Evolutionary conservation across 108 stramenopile genomes (phyloP), one percentile per base, ranked within the genome.

Genomic region (Fragilaria crotonensis): DNA sequence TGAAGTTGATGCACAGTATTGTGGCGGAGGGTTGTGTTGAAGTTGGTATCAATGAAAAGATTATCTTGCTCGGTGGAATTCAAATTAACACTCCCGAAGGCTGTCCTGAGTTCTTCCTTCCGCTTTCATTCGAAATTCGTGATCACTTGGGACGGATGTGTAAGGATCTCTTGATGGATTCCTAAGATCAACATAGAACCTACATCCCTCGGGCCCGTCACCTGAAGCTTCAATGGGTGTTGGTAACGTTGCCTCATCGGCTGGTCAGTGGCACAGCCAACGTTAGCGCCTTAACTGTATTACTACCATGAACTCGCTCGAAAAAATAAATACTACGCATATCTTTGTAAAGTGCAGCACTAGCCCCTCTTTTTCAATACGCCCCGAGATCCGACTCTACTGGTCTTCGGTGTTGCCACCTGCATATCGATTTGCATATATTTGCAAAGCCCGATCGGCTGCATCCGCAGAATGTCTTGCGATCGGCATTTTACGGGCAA

Each of bases 61-160:
- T 82, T 57, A 80, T 78, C 29, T 17, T 83, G 21, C 66, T 88
- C 33, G 82, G 82, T 23, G 86, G 85, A 11, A 63, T 88, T 33
- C 86, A 88, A 49, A 78, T 88, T 62, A 88, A 88, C 64, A 84
- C 83, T 36, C 65, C 68, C 17, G 64, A 73, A 3, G 75, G 72
- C 2, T 57, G 57, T 23, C 59, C 67, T 25, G 86, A 88, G 50
- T 84, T 84, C 71, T 88, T 81, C 61, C 74, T 76, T 56, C 80
- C 83, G 18, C 57, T 81, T n/a, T 41, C 68, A 0, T 88, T 88
- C 47, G 80, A 83, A 25, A 54, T 70, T 19, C 50, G 49, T 5
- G 57, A 81, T 68, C 64, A 77, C 46, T 44, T 64, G 21, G 83
- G 83, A 17, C 65, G 70, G 30, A 60, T 54, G 28, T 56, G 63